phyloP scores from a whole-genome alignment of 176 grass and related monocot species.

The Tillandsia fasciculata region DNA sequence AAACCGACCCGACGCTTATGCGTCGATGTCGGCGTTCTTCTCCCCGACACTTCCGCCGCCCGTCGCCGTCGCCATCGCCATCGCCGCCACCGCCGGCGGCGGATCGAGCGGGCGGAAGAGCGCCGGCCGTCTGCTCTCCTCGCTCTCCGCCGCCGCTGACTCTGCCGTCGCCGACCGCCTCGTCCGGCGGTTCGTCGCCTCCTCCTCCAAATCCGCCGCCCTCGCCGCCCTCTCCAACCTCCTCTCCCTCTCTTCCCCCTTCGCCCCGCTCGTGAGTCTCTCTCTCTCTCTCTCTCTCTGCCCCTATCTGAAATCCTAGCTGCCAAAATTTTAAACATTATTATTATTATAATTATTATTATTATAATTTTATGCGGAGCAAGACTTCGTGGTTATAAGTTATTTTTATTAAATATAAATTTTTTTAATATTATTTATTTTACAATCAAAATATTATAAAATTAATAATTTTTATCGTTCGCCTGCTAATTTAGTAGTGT shows the following conservation, averaged over 20 bases:
- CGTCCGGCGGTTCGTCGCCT: constrained; percentile 58
- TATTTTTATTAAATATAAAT: too few species aligned
- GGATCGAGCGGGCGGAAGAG: constrained; percentile 46
- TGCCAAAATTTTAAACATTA: too few species aligned
- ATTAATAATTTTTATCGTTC: too few species aligned
- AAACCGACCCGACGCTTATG: not conserved
- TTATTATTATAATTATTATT: too few species aligned
- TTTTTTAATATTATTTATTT: too few species aligned
- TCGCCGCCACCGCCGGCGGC: constrained; percentile 11
- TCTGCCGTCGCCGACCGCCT: constrained; percentile 52
- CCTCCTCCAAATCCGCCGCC: constrained; percentile 64
- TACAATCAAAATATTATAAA: too few species aligned
- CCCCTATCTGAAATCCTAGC: not conserved
- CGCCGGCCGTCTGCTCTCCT: constrained; percentile 54
- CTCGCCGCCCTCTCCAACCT: constrained; percentile 69
- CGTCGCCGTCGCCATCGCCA: constrained; percentile 16
- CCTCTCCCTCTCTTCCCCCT: constrained; percentile 55
- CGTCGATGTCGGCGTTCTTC: not conserved
- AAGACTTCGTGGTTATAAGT: too few species aligned
- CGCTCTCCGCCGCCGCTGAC: constrained; percentile 52
- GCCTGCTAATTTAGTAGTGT: too few species aligned
- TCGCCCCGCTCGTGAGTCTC: constrained; percentile 46
- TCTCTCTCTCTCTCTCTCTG: constrained; percentile 1
- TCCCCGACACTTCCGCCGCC: not conserved
- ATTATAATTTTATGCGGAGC: too few species aligned